Percentiles rank a stretch among this genome's conserved stretches.
Evolutionary conservation across 306 rosid species (phyloP).

Genomic region (Albizia julibrissin): DNA sequence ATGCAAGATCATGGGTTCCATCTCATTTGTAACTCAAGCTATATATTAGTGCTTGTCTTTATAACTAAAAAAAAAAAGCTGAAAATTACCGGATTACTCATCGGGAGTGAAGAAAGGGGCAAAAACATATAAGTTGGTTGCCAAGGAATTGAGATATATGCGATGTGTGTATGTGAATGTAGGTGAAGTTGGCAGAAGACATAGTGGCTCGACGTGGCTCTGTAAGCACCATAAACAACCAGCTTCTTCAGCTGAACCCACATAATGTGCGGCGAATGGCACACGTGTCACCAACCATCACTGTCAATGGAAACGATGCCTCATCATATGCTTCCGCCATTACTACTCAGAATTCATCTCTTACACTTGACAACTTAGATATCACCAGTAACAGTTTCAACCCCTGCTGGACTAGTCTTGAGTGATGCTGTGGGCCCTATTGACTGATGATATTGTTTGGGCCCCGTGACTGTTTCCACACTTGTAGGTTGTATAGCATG

Average conservation of each 20-base stretch:
- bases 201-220: constrained; percentile 74
- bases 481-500: constrained; percentile 16
- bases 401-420: constrained; percentile 41
- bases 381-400: constrained; percentile 35
- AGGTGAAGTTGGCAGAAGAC: constrained; percentile 97
- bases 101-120: neutral
- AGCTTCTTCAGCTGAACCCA: constrained; percentile 49
- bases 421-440: constrained; percentile 52
- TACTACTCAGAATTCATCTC: constrained; percentile 46
- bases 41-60: no score
- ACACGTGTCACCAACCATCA: constrained; percentile 64
- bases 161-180: neutral
- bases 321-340: constrained; percentile 48
- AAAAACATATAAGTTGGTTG: no score
- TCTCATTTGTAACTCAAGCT: no score
- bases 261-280: constrained; percentile 43
- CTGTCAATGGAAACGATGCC: constrained; percentile 54
- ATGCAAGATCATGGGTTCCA: no score
- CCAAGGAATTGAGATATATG: neutral
- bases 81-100: neutral
- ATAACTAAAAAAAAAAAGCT: no score
- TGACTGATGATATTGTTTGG: constrained; percentile 46
- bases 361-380: constrained; percentile 49
- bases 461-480: constrained; percentile 13
- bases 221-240: constrained; percentile 55